phyloP scores from a whole-genome alignment of 345 rosid species.

The Lepidium didymum region DNA sequence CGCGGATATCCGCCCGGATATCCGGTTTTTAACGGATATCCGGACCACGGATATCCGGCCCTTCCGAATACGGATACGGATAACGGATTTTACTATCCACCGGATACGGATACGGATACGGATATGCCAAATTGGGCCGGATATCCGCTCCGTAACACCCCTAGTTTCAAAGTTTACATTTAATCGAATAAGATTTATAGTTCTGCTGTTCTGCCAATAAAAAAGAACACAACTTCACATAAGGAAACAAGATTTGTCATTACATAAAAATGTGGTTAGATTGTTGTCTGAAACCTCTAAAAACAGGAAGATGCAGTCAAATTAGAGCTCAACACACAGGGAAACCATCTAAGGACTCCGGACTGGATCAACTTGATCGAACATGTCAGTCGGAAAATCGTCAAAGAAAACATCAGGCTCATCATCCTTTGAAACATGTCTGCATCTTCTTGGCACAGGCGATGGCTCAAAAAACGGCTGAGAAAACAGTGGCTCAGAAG shows the following conservation, averaged over 20 bases:
- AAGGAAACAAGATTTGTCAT: background rate
- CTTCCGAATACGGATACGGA: too few relatives aligned
- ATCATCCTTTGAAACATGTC: conserved; percentile 28
- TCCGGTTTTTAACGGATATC: too few relatives aligned
- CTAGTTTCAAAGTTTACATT: conserved; percentile 5
- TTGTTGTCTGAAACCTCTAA: background rate
- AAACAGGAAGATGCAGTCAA: background rate
- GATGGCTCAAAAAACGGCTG: conserved; percentile 46
- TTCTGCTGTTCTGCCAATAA: background rate
- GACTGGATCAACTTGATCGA: conserved; percentile 53
- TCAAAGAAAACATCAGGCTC: conserved; percentile 52
- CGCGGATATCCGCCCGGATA: too few relatives aligned
- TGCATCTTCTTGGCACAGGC: conserved; percentile 10
- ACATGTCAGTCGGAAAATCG: conserved; percentile 67
- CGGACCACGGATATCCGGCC: too few relatives aligned
- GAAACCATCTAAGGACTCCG: conserved; percentile 39
- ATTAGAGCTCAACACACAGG: conserved; percentile 12
- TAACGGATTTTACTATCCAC: too few relatives aligned
- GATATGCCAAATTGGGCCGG: too few relatives aligned
- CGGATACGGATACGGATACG: too few relatives aligned
- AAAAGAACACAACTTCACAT: background rate
- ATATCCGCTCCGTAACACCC: too few relatives aligned
- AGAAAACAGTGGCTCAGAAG: conserved; percentile 34
- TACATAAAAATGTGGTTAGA: conserved; percentile 15
- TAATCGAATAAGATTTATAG: background rate